Base-by-base conservation (phyloP, 2,329 filamentous ascomycete species). In the Biscogniauxia marginata region DNA sequence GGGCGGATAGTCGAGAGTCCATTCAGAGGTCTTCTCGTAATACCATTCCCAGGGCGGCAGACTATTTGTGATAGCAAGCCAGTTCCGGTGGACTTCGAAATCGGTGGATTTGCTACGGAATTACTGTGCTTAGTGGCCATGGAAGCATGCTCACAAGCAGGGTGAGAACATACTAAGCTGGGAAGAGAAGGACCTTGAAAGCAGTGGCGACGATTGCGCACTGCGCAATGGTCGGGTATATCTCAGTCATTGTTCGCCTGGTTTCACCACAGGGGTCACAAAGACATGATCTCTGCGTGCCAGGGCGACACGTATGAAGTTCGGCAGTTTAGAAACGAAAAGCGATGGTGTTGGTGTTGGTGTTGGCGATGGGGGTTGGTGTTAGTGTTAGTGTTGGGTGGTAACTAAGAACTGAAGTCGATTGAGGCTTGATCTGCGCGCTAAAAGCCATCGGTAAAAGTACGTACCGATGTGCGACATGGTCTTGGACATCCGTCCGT, bases 11-110 rank as follows among this genome's bases (percentile, higher is more conserved):
- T 99, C 95, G 69, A 99, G 87, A 0, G 95, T 99, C 95, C 95
- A 99, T 91, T 98, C 91, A 57, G 95, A 99, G 1, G 93, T 96
- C 77, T 93, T 89, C 80, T 99, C 95, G 71, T 88, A 93, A 76
- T 99, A 99, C 95, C 95, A 99, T 65, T 96, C 81, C 73, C 89
- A 86, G 50, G 93, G 76, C 3, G 93, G 90, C 19, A 98, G 82
- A 59, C 90, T 96, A 75, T 96, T 82, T 4, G 95, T 98, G 65
- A 98, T 91, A 61, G 95, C 95, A 44, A 99, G 86, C 95, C 95
- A 99, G 79, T 99, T 99, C 63, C 95, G 88, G 76, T 99, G 95
- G 54, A 99, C 95, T 75, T 99, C 95, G 69, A 99, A 99, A 74
- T 99, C 95, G 66, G 95, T 99, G 5, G 95, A 99, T 81, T 96